Base-by-base conservation (phyloP, 805 yeast species). In the Ogataea ramenticola region DNA sequence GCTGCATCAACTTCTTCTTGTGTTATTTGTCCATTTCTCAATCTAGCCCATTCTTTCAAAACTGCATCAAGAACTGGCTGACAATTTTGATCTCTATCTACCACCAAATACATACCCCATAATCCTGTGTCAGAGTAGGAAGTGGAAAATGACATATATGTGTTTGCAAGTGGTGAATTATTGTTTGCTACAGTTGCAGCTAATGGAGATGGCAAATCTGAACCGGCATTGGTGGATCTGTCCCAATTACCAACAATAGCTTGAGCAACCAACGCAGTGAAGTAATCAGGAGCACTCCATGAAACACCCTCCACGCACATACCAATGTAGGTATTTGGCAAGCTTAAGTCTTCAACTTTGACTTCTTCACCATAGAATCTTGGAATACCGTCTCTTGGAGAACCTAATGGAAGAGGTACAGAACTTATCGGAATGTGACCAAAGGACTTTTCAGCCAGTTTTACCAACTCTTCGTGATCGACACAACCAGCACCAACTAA, bases 221-320 rank as follows among this genome's bases (percentile, higher is more conserved):
- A 75, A 32, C 91, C 93, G 11, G 86, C 71, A 31, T 96, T 96
- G 47, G 84, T 68, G 7, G 96, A 82, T 59, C 99, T 80, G 64
- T 93, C 98, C 98, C 98, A 93, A 56, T 89, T 86, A 33, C 99
- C 99, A 38, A 93, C 83, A 46, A 93, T 84, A 11, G 98, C 96
- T 68, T 93, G 97, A 7, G 97, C 95, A 1, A 91, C 96, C 34
- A 95, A 74, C 0, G 96, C 96, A 17, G 95, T 84, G 71, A 89
- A 90, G 67, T 90, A 93, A 62, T 93, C 97, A 11, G 95, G 88
- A 2, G 93, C 87, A 32, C 86, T 83, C 99, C 99, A 93, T 33
- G 96, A 83, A 21, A 90, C 96, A 55, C 99, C 98, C 70, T 93
- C 98, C n/a, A 93, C 82, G 12, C 96, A 93, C 43, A 93, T 68